Conservation (phyloP, 2,329 filamentous ascomycete species). For the Fusarium concolor region DNA sequence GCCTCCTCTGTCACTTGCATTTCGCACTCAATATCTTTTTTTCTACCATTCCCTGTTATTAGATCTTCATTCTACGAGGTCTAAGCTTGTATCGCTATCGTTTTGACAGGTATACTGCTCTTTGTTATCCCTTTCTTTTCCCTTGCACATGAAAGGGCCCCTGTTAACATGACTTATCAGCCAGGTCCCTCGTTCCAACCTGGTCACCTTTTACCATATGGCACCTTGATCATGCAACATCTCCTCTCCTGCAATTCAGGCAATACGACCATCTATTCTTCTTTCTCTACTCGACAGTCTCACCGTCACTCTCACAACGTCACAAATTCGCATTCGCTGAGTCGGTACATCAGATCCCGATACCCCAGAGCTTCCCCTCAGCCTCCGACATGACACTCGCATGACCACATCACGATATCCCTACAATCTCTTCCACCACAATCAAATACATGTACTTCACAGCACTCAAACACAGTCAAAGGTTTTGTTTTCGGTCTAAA, state of each 20-base stretch:
- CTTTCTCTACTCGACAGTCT: not conserved
- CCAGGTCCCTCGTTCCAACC: conserved; percentile 32
- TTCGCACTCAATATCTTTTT: conserved; percentile 17
- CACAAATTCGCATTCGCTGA: conserved; percentile 3
- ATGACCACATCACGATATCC: conserved; percentile 22
- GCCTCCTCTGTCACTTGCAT: conserved; percentile 40
- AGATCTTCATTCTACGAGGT: not conserved
- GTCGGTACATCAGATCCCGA: conserved; percentile 9
- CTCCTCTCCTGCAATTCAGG: not conserved
- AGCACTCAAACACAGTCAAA: not conserved
- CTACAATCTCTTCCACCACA: not conserved
- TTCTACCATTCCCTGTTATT: not conserved
- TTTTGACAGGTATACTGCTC: not conserved
- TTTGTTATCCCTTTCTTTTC: not conserved
- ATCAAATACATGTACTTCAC: conserved; percentile 7
- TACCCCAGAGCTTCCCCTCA: conserved; percentile 34
- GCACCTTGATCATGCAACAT: conserved; percentile 9
- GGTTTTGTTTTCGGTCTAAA: conserved; percentile 27
- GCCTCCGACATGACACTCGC: conserved; percentile 23
- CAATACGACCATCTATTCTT: not conserved
- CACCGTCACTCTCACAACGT: too few relatives aligned
- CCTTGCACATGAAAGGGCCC: not conserved
- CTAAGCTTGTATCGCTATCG: not conserved
- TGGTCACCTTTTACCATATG: conserved; percentile 22
- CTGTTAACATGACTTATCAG: conserved; percentile 33